Conservation (phyloP, 306 rosid species). For the Cucurbita argyrosperma region DNA sequence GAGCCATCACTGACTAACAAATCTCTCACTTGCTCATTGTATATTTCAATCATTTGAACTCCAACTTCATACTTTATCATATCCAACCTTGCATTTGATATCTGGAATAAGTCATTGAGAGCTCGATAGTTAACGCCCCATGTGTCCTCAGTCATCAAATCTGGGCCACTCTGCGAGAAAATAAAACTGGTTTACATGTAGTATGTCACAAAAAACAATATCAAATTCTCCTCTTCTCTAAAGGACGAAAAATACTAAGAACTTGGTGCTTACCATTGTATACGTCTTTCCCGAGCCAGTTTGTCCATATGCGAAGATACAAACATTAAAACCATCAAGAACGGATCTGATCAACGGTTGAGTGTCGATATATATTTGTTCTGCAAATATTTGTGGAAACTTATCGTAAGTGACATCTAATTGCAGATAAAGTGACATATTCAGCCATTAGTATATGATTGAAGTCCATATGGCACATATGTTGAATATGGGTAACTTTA, state of each 20-base stretch:
- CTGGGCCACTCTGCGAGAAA: conserved; percentile 73
- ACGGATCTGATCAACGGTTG: conserved; percentile 72
- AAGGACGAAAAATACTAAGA: neutral
- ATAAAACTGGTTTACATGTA: neutral
- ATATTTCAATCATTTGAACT: conserved; percentile 95
- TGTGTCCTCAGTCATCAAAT: conserved; percentile 63
- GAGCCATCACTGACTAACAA: conserved; percentile 82
- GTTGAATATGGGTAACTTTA: conserved; percentile 39
- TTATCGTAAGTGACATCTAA: conserved; percentile 12
- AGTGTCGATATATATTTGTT: conserved; percentile 73
- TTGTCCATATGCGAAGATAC: conserved; percentile 97
- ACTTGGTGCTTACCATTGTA: conserved; percentile 57
- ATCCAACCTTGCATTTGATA: conserved; percentile 56
- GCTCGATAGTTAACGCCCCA: conserved; percentile 98
- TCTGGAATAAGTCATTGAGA: conserved; percentile 71
- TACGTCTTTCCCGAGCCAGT: conserved; percentile 98
- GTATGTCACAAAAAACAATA: neutral
- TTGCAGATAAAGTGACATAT: neutral
- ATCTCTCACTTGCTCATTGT: conserved; percentile 96
- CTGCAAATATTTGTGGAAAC: conserved; percentile 32
- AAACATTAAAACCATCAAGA: conserved; percentile 79
- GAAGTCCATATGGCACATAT: neutral
- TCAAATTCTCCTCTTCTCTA: neutral
- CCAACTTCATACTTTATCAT: conserved; percentile 75
- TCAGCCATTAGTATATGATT: neutral